These are phyloP conservation scores for Gardenia jasminoides DNA, from an alignment of 257 asterid genomes.

Conservation along the genomic window DNA sequence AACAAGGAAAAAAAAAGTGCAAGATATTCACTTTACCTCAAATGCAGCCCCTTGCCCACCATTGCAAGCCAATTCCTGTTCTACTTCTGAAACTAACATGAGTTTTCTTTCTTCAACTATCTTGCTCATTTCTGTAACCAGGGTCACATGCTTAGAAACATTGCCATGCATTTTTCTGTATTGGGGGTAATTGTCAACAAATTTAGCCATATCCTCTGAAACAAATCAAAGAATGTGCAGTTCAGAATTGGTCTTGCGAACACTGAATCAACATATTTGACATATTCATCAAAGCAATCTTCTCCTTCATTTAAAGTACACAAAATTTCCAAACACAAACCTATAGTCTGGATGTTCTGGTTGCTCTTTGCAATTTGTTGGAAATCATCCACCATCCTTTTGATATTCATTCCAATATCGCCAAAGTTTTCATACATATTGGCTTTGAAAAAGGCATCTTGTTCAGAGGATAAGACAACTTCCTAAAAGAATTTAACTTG, in stretches of 20 bases:
- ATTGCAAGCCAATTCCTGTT: constrained; percentile 96
- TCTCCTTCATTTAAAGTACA: constrained; percentile 12
- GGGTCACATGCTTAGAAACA: constrained; percentile 96
- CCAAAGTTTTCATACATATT: constrained; percentile 95
- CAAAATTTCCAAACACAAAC: constrained; percentile 43
- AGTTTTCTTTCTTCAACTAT: constrained; percentile 92
- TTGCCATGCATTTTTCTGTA: constrained; percentile 95
- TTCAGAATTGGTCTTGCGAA: constrained; percentile 17
- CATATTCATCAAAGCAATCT: not conserved
- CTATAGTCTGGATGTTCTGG: constrained; percentile 97
- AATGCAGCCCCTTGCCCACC: constrained; percentile 99
- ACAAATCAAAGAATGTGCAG: constrained; percentile 26
- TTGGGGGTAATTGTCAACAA: constrained; percentile 97
- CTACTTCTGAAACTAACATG: constrained; percentile 94
- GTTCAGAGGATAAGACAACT: constrained; percentile 96
- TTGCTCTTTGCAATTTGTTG: constrained; percentile 92
- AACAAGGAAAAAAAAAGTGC: not conserved
- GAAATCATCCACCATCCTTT: constrained; percentile 92
- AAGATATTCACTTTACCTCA: constrained; percentile 52
- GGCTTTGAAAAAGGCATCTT: constrained; percentile 89
- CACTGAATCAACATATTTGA: not conserved
- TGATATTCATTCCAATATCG: constrained; percentile 96
- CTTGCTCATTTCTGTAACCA: constrained; percentile 97
- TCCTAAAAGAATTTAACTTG: constrained; percentile 47
- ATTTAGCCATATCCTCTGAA: constrained; percentile 99